Base-by-base conservation (phyloP, 306 rosid genomes). In the Carpinus fangiana region DNA sequence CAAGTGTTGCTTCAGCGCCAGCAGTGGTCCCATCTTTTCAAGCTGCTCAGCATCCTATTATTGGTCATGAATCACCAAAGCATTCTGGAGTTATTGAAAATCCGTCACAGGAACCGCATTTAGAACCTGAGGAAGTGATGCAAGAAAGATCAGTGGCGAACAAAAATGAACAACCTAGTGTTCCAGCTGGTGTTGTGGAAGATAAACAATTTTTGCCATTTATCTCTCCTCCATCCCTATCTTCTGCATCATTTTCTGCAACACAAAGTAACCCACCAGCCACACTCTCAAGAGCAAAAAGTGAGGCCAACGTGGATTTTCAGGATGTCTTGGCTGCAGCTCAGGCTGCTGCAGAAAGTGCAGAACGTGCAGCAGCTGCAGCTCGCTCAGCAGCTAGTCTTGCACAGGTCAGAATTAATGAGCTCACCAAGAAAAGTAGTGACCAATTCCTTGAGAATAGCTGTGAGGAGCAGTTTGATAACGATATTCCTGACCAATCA, bases 321-420 rank as follows among this genome's bases (percentile, higher is more conserved):
- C 91, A 92, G 82, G 98, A 95, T 76, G 98, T 95, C 71, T 66
- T 95, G 82, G 93, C 93, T 73, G 98, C 99, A 50, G 99, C 99
- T 72, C 93, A 95, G 82, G 85, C 88, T 80, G 99, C 99, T 71
- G 98, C 98, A 12, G 98, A 95, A 74, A 76, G 90, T 17, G 98
- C 98, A 23, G 98, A 95, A 80, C 88, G 89, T 34, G 98, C 98
- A 12, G 98, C 98, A 0, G 89, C 93, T 23, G 92, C 98, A 3
- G 99, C 99, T 82, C 96, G 99, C 73, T 73, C 93, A 12, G 98
- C 94, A 0, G 98, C 98, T 76, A 92, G 88, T 80, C 90, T 95
- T 80, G 97, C 97, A 36, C 94, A 91, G 82, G 76, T 83, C 76
- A 92, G 93, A 73, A 95, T 89, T 54, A 80, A 66, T 1, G 93